These are phyloP conservation scores for Phlyctochytrium arcticum DNA, from an alignment of 192 early-diverging fungal genomes.

Conservation along the genomic window DNA sequence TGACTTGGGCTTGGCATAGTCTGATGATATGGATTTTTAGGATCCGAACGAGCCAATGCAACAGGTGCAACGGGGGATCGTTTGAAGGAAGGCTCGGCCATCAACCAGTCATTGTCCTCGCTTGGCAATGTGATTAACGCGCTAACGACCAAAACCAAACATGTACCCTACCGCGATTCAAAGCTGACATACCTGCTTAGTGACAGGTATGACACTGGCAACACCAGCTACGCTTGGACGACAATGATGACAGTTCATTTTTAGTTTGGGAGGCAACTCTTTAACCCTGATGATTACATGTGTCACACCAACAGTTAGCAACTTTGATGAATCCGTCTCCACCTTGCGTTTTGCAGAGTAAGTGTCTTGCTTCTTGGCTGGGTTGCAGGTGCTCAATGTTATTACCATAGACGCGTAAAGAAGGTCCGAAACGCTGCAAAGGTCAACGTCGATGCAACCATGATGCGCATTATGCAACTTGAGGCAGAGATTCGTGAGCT, in stretches of 20 bases:
- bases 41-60: slow-evolving; percentile 83
- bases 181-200: slow-evolving; percentile 53
- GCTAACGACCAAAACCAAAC: slow-evolving; percentile 38
- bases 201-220: slow-evolving; percentile 31
- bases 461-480: slow-evolving; percentile 34
- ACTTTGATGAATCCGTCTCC: slow-evolving; percentile 32
- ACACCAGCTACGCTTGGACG: slow-evolving; percentile 14
- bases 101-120: slow-evolving; percentile 76
- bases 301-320: slow-evolving; percentile 30
- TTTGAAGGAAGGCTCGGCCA: slow-evolving; percentile 75
- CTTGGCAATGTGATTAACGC: slow-evolving; percentile 84
- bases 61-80: slow-evolving; percentile 82
- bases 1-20: not conserved
- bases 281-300: slow-evolving; percentile 54
- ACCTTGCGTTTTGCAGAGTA: slow-evolving; percentile 36
- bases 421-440: slow-evolving; percentile 36
- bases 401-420: slow-evolving; percentile 23
- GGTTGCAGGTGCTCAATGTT: no score
- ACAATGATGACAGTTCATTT: not conserved
- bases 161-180: slow-evolving; percentile 51
- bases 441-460: slow-evolving; percentile 37
- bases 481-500: slow-evolving; percentile 31
- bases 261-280: slow-evolving; percentile 47
- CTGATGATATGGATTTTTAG: slow-evolving; percentile 36
- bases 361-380: not conserved